These are phyloP conservation scores for Hyphodiscus sp. DNA, from an alignment of 2,329 filamentous ascomycete genomes.

Conservation along the genomic window DNA sequence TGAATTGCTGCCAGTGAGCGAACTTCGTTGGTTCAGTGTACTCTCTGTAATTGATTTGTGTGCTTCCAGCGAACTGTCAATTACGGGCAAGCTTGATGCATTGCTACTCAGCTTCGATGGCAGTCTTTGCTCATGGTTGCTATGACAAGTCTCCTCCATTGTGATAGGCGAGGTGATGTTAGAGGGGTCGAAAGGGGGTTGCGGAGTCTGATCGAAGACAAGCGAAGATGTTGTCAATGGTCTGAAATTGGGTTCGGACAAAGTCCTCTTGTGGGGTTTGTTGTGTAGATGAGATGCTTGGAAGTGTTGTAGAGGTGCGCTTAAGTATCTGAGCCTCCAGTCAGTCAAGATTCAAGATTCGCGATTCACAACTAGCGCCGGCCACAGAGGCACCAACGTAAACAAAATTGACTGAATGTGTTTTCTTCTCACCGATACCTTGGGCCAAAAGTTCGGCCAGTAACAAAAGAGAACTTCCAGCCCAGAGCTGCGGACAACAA, in stretches of 20 bases:
- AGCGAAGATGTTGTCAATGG: conserved; percentile 2
- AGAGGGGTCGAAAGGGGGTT: not conserved
- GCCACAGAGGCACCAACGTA: no score
- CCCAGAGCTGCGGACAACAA: not conserved
- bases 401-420: not conserved
- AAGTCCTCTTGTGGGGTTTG: conserved; percentile 17
- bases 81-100: no score
- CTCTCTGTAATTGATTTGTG: no score
- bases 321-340: conserved; percentile 10
- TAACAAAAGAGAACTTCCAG: not conserved
- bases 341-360: not conserved
- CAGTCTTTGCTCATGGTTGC: no score
- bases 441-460: no score
- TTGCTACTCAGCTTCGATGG: no score
- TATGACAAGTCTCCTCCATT: not conserved
- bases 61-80: no score
- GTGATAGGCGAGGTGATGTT: not conserved
- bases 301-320: conserved; percentile 14
- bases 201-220: not conserved
- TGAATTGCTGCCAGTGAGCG: no score
- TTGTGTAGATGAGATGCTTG: conserved; percentile 7
- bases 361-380: not conserved
- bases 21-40: no score
- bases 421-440: not conserved
- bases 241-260: conserved; percentile 21